A percentile compares a stretch with the other conserved stretches of the same genome.
Evolutionary conservation across 176 grass and related monocot species (phyloP).

Genomic region (Ensete ventricosum): DNA sequence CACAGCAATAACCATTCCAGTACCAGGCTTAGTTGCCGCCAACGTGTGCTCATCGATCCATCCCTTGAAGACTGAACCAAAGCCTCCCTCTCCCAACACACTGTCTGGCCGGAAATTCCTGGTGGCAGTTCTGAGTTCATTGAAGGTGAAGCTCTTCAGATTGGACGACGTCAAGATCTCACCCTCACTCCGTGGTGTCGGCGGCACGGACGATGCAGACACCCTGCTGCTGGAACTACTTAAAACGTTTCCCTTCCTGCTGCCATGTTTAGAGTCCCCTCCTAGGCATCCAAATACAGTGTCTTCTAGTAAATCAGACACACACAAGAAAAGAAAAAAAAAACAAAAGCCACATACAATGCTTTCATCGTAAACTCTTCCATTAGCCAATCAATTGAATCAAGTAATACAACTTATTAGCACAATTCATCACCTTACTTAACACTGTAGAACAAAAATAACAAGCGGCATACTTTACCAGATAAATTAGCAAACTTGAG

Average conservation of each 20-base stretch:
- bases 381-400: too few species aligned
- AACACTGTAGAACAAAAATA: neutral
- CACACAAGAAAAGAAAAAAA: neutral
- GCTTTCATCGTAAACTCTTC: neutral
- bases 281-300: slow-evolving; percentile 18
- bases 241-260: slow-evolving; percentile 23
- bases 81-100: slow-evolving; percentile 74
- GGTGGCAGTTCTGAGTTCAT: slow-evolving; percentile 42
- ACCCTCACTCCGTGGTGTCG: slow-evolving; percentile 47
- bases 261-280: slow-evolving; percentile 4
- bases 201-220: slow-evolving; percentile 29
- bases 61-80: slow-evolving; percentile 74
- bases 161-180: slow-evolving; percentile 54
- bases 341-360: neutral
- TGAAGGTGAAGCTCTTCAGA: slow-evolving; percentile 66
- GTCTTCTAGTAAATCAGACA: slow-evolving; percentile 1
- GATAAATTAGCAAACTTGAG: neutral
- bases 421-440: neutral
- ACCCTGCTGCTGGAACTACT: slow-evolving; percentile 47
- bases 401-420: too few species aligned
- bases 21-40: slow-evolving; percentile 43
- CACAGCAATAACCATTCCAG: slow-evolving; percentile 69
- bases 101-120: slow-evolving; percentile 74
- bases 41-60: slow-evolving; percentile 73
- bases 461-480: neutral